phyloP scores from a whole-genome alignment of 768 basidiomycete species.

The Tricholoma bakamatsutake region DNA sequence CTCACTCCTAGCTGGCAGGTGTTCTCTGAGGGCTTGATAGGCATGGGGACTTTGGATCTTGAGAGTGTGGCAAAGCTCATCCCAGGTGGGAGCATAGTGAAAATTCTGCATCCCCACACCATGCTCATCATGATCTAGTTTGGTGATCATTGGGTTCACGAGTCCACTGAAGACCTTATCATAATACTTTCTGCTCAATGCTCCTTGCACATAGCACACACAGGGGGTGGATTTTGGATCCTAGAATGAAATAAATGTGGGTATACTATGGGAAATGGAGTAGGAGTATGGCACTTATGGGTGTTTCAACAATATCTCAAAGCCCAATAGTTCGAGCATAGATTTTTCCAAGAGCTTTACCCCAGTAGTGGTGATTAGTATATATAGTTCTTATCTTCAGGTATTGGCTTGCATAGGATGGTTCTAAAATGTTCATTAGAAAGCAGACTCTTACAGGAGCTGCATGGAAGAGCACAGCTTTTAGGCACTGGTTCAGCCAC shows the following conservation, averaged over 20 bases:
- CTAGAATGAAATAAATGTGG: neutral
- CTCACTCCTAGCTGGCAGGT: neutral
- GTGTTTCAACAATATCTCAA: neutral
- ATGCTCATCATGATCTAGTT: neutral
- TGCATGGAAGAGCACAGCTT: neutral
- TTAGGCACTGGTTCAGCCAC: neutral
- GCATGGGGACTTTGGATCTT: neutral
- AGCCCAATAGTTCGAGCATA: slow-evolving; percentile 1
- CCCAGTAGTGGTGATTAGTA: neutral
- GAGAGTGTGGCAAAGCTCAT: neutral
- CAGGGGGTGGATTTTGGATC: neutral
- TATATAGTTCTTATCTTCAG: neutral
- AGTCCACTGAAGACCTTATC: neutral
- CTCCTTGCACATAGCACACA: neutral
- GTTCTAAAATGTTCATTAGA: neutral
- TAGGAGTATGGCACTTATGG: neutral
- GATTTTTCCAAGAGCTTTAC: neutral
- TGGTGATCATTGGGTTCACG: neutral
- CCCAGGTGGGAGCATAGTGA: neutral
- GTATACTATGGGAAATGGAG: neutral
- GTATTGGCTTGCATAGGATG: neutral
- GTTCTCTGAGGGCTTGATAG: neutral
- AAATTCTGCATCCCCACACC: too few relatives aligned
- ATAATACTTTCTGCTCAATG: neutral
- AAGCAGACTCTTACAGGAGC: neutral